These are phyloP conservation scores for Pelagomonas calceolata DNA, from an alignment of 108 stramenopile genomes.

Conservation along the genomic window DNA sequence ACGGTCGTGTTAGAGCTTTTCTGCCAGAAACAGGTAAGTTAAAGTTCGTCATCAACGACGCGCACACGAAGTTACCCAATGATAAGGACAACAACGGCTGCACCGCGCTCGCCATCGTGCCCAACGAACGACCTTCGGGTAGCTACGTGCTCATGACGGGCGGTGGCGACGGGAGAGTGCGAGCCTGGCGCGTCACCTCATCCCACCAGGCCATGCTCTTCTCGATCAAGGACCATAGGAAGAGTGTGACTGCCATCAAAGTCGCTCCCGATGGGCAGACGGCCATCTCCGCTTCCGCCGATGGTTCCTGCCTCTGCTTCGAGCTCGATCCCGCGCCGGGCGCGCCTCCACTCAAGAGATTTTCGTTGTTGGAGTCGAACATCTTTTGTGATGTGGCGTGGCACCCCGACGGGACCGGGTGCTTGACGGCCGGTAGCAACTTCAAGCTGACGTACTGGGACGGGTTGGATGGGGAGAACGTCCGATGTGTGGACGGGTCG, in stretches of 20 bases:
- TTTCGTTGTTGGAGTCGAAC: constrained; percentile 67
- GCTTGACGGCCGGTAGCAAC: constrained; percentile 67
- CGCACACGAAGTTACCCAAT: constrained; percentile 22
- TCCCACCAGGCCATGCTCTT: constrained; percentile 61
- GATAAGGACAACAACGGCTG: constrained; percentile 49
- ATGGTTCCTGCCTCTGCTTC: constrained; percentile 79
- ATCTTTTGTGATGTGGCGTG: constrained; percentile 56
- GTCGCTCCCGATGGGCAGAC: constrained; percentile 48
- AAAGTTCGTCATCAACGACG: constrained; percentile 68
- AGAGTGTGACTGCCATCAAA: constrained; percentile 53
- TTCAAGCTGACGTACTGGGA: constrained; percentile 79
- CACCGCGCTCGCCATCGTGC: constrained; percentile 54
- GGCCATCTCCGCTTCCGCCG: constrained; percentile 62
- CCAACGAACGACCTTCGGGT: constrained; percentile 36
- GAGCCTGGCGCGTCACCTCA: constrained; percentile 61
- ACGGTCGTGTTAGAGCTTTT: constrained; percentile 80
- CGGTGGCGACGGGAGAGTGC: constrained; percentile 68
- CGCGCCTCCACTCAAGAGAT: constrained; percentile 46
- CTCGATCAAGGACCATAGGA: constrained; percentile 75
- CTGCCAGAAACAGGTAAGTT: constrained; percentile 69
- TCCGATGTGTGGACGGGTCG: constrained; percentile 67
- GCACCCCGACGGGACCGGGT: constrained; percentile 77
- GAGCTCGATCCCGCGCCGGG: constrained; percentile 37
- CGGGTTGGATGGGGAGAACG: constrained; percentile 60
- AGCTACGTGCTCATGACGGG: constrained; percentile 60